phyloP scores from a whole-genome alignment of 116 monocot genomes.

The Dioscorea cayenensis region DNA sequence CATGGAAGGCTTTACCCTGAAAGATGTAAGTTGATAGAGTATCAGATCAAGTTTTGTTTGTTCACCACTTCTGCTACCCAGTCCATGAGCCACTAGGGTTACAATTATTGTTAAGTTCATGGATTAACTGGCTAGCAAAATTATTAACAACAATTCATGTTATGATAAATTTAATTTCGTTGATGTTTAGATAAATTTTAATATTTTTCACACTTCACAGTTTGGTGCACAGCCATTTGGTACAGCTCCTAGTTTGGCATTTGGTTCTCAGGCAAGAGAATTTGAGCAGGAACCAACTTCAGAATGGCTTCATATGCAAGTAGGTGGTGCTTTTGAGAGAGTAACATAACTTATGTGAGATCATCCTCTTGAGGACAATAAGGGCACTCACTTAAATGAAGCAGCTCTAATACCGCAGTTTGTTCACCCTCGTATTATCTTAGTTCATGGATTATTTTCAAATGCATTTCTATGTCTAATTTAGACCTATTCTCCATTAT shows the following conservation, averaged over 20 bases:
- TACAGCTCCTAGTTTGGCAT: slow-evolving; percentile 7
- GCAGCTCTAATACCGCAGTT: not conserved
- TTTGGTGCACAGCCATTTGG: slow-evolving; percentile 17
- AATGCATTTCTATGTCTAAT: not conserved
- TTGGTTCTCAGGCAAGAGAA: slow-evolving; percentile 14
- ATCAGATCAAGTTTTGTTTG: no score
- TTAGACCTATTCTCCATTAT: not conserved
- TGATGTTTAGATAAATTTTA: not conserved
- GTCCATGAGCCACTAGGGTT: no score
- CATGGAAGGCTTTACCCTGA: slow-evolving; percentile 57
- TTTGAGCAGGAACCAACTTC: slow-evolving; percentile 22
- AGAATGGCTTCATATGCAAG: slow-evolving; percentile 74
- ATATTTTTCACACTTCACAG: slow-evolving; percentile 5
- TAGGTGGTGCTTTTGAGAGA: slow-evolving; percentile 60
- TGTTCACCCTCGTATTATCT: not conserved
- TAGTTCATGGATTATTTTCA: slow-evolving; percentile 11
- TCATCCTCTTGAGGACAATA: not conserved
- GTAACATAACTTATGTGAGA: slow-evolving; percentile 23
- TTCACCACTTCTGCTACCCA: no score
- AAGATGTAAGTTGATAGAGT: slow-evolving; percentile 60
- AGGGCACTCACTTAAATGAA: not conserved
- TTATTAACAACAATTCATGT: no score
- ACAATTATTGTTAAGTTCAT: no score
- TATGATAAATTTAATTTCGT: no score
- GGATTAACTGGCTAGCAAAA: no score